Percentiles rank a stretch among this genome's conserved stretches.
Evolutionary conservation across 306 rosid species (phyloP).

Genomic region (Lagenaria siceraria): DNA sequence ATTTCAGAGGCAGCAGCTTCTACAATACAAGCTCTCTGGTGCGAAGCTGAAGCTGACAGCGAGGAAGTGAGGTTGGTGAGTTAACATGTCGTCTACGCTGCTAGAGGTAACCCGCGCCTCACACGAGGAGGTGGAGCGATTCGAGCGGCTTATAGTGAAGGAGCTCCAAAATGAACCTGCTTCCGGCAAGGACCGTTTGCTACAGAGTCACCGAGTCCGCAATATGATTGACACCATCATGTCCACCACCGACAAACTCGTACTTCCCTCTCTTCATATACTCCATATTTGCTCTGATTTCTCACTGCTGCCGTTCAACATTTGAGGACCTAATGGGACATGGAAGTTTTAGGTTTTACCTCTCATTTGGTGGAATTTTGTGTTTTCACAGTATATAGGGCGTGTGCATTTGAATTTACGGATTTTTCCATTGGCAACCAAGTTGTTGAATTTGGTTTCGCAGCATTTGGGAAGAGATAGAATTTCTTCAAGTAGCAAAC

Average conservation of each 20-base stretch:
- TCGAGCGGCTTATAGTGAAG: conserved; percentile 78
- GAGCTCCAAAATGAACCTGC: conserved; percentile 75
- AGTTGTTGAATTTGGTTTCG: background rate
- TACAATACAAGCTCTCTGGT: background rate
- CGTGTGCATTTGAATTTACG: background rate
- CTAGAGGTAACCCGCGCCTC: conserved; percentile 81
- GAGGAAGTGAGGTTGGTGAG: background rate
- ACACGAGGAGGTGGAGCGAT: conserved; percentile 91
- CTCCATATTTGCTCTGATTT: background rate
- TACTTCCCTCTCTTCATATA: conserved; percentile 5
- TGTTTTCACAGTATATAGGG: background rate
- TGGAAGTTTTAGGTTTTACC: conserved; percentile 1
- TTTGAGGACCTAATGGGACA: background rate
- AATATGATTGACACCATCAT: conserved; percentile 67
- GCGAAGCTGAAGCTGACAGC: background rate
- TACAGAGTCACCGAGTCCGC: conserved; percentile 80
- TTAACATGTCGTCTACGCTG: conserved; percentile 83
- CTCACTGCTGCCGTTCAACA: background rate
- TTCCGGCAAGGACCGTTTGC: conserved; percentile 56
- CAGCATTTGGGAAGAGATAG: background rate
- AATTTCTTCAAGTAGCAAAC: background rate
- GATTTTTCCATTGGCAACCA: background rate
- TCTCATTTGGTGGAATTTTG: background rate
- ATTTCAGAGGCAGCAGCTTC: background rate
- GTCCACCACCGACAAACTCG: conserved; percentile 58